A percentile compares a stretch with the other conserved stretches of the same genome.
Evolutionary conservation across 305 asterid species (phyloP).

Genomic region (Plantago coronopus): DNA sequence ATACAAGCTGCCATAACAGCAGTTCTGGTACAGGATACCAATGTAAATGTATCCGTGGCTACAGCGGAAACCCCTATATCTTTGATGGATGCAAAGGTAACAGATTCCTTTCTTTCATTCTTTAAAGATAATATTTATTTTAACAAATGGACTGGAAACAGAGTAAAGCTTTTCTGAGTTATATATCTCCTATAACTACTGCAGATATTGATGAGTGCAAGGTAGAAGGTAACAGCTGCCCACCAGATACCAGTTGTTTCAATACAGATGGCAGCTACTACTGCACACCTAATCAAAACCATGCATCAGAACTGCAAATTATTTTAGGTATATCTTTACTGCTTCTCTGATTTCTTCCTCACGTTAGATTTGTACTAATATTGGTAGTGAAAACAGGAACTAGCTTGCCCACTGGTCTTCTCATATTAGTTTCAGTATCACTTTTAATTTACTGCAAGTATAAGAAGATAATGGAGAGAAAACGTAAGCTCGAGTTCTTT

Average conservation of each 20-base stretch:
- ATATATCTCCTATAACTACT: background rate
- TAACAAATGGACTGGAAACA: too few species aligned
- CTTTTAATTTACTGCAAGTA: conserved; percentile 22
- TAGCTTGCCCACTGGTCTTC: conserved; percentile 15
- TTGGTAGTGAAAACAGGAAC: conserved; percentile 18
- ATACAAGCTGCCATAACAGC: conserved; percentile 31
- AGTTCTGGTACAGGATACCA: conserved; percentile 24
- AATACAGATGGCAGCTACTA: conserved; percentile 30
- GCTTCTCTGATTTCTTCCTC: background rate
- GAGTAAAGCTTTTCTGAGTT: background rate
- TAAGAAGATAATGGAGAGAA: conserved; percentile 12
- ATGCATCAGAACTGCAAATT: background rate
- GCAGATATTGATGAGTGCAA: conserved; percentile 36
- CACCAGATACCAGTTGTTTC: conserved; percentile 10
- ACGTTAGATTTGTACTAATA: conserved; percentile 8
- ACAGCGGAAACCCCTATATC: conserved; percentile 36
- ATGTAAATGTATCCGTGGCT: conserved; percentile 31
- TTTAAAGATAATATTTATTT: background rate
- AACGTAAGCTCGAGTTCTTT: conserved; percentile 25
- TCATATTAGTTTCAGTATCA: conserved; percentile 11
- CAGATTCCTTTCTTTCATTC: background rate
- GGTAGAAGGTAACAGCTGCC: conserved; percentile 21
- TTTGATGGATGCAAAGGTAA: conserved; percentile 38
- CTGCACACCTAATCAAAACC: conserved; percentile 20
- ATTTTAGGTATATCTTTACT: conserved; percentile 23